Conservation (phyloP, 805 yeast species). For the Peterozyma xylosa region DNA sequence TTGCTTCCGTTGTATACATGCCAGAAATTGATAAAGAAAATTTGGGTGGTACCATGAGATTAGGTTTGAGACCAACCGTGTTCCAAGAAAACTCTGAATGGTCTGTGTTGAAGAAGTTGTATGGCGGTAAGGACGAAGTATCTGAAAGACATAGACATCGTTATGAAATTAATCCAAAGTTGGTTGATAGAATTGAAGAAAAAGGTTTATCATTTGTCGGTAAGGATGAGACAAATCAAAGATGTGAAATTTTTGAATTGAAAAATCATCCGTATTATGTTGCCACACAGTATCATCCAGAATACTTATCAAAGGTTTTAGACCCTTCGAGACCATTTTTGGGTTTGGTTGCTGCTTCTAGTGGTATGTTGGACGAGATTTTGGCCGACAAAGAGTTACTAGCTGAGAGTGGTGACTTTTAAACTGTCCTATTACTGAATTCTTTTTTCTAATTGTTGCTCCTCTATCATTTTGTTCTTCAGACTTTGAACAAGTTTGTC, state of each 20-base stretch:
- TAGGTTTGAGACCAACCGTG: constrained; percentile 86
- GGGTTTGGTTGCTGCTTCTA: constrained; percentile 91
- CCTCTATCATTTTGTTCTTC: too few species aligned
- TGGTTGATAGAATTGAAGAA: constrained; percentile 62
- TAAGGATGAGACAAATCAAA: constrained; percentile 78
- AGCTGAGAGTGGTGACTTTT: constrained; percentile 23
- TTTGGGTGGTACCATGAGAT: constrained; percentile 98
- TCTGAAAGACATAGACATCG: constrained; percentile 97
- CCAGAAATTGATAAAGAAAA: constrained; percentile 95
- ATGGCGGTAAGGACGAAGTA: constrained; percentile 63
- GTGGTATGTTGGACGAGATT: constrained; percentile 71
- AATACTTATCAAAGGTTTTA: constrained; percentile 90
- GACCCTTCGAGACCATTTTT: constrained; percentile 96
- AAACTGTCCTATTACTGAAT: background rate
- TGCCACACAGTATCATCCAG: constrained; percentile 98
- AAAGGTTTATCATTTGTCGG: constrained; percentile 87
- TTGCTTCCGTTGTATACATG: constrained; percentile 88
- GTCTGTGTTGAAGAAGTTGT: constrained; percentile 68
- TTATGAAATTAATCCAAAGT: constrained; percentile 90
- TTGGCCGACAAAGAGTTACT: constrained; percentile 31
- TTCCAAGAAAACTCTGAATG: constrained; percentile 63
- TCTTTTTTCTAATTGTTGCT: too few species aligned
- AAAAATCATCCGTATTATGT: constrained; percentile 84
- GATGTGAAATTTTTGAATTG: constrained; percentile 93
- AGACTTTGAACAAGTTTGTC: too few species aligned